Conservation (phyloP, 352 stramenopile genomes). For the Ophiocytium majus region DNA sequence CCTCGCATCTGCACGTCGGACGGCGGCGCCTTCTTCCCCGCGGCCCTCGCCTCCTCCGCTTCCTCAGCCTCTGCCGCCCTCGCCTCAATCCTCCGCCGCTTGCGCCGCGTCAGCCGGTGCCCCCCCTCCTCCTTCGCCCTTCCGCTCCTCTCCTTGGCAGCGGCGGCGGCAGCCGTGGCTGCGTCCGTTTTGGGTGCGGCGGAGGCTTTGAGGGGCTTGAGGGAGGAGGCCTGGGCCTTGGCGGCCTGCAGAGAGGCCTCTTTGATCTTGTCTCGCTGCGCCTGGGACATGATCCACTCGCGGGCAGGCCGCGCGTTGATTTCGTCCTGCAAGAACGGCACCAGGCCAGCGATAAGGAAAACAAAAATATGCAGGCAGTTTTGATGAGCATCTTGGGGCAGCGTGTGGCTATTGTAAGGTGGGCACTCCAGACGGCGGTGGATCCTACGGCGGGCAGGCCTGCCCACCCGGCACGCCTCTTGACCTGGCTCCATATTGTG, state of each 20-base stretch:
- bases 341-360: not conserved
- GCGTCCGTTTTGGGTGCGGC: conserved; percentile 5
- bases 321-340: conserved; percentile 23
- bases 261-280: conserved; percentile 38
- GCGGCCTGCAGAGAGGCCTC: conserved; percentile 22
- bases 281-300: conserved; percentile 51
- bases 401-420: not conserved
- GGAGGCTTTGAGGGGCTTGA: conserved; percentile 29
- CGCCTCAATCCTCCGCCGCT: conserved; percentile 43
- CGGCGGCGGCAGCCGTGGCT: not conserved
- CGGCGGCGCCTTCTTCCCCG: not conserved
- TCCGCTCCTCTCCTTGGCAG: not conserved
- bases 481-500: not conserved
- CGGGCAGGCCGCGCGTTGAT: conserved; percentile 30
- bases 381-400: not conserved
- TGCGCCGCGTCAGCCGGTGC: conserved; percentile 36
- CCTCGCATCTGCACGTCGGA: not conserved
- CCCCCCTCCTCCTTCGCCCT: conserved; percentile 34
- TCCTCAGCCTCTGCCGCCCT: conserved; percentile 37
- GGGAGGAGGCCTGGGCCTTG: conserved; percentile 17
- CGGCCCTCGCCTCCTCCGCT: conserved; percentile 36
- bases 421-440: not conserved
- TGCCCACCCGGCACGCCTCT: not conserved
- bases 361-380: conserved; percentile 21
- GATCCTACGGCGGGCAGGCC: not conserved